A percentile compares a stretch with the other conserved stretches of the same genome.
These are phyloP conservation scores for Leccinum solheimii DNA, from an alignment of 1,284 basidiomycete species.

Conservation along the genomic window DNA sequence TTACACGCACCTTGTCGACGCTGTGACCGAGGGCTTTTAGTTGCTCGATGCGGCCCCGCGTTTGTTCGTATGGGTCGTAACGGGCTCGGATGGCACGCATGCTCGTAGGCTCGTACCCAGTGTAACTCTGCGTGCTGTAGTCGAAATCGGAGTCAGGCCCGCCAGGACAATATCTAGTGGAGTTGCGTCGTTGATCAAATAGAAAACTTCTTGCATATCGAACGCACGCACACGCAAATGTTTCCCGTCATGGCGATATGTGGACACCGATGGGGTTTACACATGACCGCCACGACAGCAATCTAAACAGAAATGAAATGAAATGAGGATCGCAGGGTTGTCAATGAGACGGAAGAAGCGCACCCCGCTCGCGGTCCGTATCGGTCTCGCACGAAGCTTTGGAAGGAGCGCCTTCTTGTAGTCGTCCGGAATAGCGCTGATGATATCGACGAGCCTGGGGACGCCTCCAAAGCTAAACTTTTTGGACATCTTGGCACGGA, in stretches of 20 bases:
- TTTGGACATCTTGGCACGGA: constrained; percentile 88
- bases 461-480: constrained; percentile 86
- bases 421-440: constrained; percentile 97
- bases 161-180: constrained; percentile 91
- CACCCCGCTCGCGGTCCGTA: constrained; percentile 96
- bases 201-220: neutral
- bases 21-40: constrained; percentile 92
- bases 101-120: constrained; percentile 96
- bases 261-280: constrained; percentile 98
- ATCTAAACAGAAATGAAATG: constrained; percentile 52
- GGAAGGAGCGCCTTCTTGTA: constrained; percentile 92
- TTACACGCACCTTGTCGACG: constrained; percentile 82
- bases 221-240: constrained; percentile 83
- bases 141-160: constrained; percentile 99
- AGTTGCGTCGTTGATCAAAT: neutral
- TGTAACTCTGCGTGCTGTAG: constrained; percentile 98
- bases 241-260: constrained; percentile 99
- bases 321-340: neutral
- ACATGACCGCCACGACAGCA: constrained; percentile 99
- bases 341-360: neutral
- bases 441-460: constrained; percentile 95
- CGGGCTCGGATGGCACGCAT: constrained; percentile 98
- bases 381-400: constrained; percentile 91
- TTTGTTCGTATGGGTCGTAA: constrained; percentile 99
- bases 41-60: constrained; percentile 92